phyloP scores from a whole-genome alignment of 768 basidiomycete species.

The Kwoniella bestiolae region DNA sequence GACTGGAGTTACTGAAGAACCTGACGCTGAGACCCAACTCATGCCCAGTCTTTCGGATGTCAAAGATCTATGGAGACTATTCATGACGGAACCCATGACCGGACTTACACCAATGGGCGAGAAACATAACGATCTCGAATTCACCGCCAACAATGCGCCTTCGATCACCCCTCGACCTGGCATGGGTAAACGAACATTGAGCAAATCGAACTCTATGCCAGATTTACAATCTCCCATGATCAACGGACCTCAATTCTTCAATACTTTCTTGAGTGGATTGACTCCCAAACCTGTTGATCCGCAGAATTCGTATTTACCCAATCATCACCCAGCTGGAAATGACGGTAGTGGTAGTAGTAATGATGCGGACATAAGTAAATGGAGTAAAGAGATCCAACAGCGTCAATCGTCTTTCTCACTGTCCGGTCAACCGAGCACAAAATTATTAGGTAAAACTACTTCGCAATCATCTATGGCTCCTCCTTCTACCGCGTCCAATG shows the following conservation, averaged over 20 bases:
- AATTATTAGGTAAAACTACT: conserved; percentile 21
- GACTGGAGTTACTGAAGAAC: conserved; percentile 11
- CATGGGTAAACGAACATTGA: conserved; percentile 39
- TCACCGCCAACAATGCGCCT: neutral
- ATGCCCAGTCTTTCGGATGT: conserved; percentile 49
- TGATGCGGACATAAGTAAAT: conserved; percentile 29
- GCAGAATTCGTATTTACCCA: conserved; percentile 24
- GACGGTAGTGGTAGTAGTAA: neutral
- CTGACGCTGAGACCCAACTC: conserved; percentile 4
- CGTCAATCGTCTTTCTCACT: conserved; percentile 38
- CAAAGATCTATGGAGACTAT: conserved; percentile 54
- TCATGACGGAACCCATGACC: conserved; percentile 49
- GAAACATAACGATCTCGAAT: conserved; percentile 3
- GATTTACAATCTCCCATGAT: conserved; percentile 44
- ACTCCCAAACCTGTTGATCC: conserved; percentile 28
- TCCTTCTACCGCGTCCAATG: too few species aligned
- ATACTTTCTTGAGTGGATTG: conserved; percentile 24
- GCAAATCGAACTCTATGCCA: conserved; percentile 52
- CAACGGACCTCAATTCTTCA: conserved; percentile 23
- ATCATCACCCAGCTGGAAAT: conserved; percentile 17
- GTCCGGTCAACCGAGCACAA: conserved; percentile 24
- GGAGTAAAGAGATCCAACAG: conserved; percentile 43
- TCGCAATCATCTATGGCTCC: conserved; percentile 7
- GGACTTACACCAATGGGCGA: conserved; percentile 33
- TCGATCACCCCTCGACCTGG: conserved; percentile 37